Evolutionary conservation across 345 rosid genomes (phyloP).

Genomic region (Euphorbia peplus): DNA sequence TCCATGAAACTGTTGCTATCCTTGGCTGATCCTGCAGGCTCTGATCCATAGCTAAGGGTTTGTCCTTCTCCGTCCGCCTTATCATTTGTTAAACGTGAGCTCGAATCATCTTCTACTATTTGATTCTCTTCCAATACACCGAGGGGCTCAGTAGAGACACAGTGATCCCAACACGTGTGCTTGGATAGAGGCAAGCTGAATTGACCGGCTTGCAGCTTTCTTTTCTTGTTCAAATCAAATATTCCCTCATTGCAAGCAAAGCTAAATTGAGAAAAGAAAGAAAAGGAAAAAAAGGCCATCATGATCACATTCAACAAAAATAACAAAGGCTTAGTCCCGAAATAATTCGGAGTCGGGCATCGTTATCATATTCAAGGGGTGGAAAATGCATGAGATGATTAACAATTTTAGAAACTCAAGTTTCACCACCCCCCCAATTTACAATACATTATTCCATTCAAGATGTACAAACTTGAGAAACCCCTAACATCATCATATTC

Average conservation of each 20-base stretch:
- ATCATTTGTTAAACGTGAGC: slow-evolving; percentile 11
- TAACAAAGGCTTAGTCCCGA: too few relatives aligned
- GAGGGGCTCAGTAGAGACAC: slow-evolving; percentile 19
- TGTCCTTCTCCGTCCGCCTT: slow-evolving; percentile 15
- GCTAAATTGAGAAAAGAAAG: slow-evolving; percentile 15
- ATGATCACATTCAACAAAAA: too few relatives aligned
- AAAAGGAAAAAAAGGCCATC: neutral
- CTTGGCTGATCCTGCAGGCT: slow-evolving; percentile 34
- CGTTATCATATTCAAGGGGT: neutral
- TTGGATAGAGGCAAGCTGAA: slow-evolving; percentile 48
- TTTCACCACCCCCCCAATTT: too few relatives aligned
- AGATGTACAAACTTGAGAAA: too few relatives aligned
- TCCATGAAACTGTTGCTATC: slow-evolving; percentile 47
- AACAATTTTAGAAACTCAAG: neutral
- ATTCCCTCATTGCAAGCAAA: slow-evolving; percentile 13
- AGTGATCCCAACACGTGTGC: slow-evolving; percentile 44
- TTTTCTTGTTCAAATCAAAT: slow-evolving; percentile 42
- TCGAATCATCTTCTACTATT: slow-evolving; percentile 16
- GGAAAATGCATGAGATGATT: neutral
- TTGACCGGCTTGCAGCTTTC: slow-evolving; percentile 47
- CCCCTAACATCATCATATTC: too few relatives aligned
- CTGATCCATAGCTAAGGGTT: slow-evolving; percentile 19
- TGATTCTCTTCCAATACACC: slow-evolving; percentile 13
- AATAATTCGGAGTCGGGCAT: too few relatives aligned
- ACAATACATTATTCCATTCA: too few relatives aligned